These are phyloP conservation scores for Begonia masoniana DNA, from an alignment of 306 rosid genomes.

Conservation along the genomic window DNA sequence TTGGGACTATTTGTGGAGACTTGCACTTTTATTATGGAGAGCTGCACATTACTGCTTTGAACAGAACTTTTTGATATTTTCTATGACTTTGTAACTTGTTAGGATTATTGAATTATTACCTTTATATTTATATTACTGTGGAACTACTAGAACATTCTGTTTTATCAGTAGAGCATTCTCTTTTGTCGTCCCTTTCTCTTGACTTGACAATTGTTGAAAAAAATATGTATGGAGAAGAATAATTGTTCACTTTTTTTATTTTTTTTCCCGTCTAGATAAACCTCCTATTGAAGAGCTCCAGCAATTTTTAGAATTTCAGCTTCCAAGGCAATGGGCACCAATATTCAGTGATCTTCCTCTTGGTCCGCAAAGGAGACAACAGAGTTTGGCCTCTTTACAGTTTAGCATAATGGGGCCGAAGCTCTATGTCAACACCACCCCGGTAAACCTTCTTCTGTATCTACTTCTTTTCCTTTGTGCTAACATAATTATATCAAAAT, in stretches of 20 bases:
- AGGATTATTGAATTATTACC: too few relatives aligned
- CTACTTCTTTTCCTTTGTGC: constrained; percentile 3
- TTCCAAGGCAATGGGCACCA: constrained; percentile 99
- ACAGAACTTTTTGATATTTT: too few relatives aligned
- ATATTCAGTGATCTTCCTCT: constrained; percentile 96
- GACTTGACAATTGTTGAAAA: too few relatives aligned
- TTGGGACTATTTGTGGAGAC: too few relatives aligned
- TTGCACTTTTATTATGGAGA: too few relatives aligned
- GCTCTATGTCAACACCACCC: constrained; percentile 72
- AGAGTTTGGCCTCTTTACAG: constrained; percentile 62
- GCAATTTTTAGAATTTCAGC: constrained; percentile 96
- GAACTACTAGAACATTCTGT: too few relatives aligned
- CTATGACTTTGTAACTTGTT: too few relatives aligned
- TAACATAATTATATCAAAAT: background rate
- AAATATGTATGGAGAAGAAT: background rate
- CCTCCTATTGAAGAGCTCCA: constrained; percentile 92
- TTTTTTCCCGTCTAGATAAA: constrained; percentile 48
- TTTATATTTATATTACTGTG: too few relatives aligned
- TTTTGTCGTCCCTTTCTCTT: too few relatives aligned
- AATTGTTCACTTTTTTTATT: constrained; percentile 2
- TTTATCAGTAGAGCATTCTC: too few relatives aligned
- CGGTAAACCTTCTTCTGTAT: constrained; percentile 27
- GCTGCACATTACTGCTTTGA: too few relatives aligned
- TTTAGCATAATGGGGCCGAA: constrained; percentile 93
- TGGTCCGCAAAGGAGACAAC: constrained; percentile 87